phyloP scores from a whole-genome alignment of 345 rosid genomes.

The Physaria fendleri region DNA sequence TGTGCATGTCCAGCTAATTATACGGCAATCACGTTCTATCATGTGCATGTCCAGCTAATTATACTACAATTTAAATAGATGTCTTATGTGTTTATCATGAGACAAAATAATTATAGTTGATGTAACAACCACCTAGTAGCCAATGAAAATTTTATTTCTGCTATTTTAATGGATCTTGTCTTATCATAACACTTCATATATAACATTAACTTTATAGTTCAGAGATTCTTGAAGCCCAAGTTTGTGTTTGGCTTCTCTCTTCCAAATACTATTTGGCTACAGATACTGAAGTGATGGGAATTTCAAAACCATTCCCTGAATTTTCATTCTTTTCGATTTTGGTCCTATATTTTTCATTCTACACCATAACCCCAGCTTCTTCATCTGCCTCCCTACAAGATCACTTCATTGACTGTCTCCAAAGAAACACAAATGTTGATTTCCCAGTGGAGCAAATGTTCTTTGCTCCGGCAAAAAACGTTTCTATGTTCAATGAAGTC shows the following conservation, averaged over 20 bases:
- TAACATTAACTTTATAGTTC: too few species aligned
- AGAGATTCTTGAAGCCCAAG: background rate
- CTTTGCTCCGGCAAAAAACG: constrained; percentile 27
- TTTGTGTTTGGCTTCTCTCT: background rate
- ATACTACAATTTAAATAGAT: too few species aligned
- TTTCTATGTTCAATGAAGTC: constrained; percentile 34
- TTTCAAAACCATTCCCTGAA: background rate
- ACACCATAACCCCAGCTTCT: constrained; percentile 13
- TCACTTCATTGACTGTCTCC: constrained; percentile 37
- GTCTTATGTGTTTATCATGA: too few species aligned
- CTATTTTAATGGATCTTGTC: too few species aligned
- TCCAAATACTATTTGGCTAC: background rate
- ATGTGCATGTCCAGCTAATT: too few species aligned
- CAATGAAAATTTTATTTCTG: too few species aligned
- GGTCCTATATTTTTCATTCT: constrained; percentile 15
- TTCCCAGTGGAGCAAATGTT: constrained; percentile 22
- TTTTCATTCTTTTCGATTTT: constrained; percentile 15
- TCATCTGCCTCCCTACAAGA: constrained; percentile 25
- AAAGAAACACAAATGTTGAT: constrained; percentile 23
- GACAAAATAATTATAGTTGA: too few species aligned
- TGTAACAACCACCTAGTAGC: too few species aligned
- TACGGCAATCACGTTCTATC: too few species aligned
- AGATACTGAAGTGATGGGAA: constrained; percentile 24
- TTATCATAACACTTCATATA: too few species aligned
- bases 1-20: too few species aligned